These are phyloP conservation scores for Boletus sp. DNA, from an alignment of 768 basidiomycete species.

Conservation along the genomic window DNA sequence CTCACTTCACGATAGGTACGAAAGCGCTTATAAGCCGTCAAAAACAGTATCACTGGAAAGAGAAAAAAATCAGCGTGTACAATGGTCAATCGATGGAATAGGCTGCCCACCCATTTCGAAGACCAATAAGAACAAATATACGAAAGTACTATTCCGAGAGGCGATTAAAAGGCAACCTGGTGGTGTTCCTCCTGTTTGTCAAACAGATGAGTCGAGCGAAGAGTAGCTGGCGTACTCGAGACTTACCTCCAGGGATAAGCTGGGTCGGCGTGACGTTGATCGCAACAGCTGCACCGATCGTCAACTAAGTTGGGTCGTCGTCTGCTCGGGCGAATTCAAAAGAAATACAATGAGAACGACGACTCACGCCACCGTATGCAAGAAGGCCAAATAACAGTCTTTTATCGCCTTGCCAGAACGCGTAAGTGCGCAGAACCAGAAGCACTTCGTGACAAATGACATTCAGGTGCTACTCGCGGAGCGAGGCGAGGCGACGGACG, in stretches of 20 bases:
- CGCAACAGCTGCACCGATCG: conserved; percentile 2
- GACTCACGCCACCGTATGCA: conserved; percentile 6
- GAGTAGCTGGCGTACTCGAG: background rate
- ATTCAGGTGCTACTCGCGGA: background rate
- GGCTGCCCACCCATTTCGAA: conserved; percentile 8
- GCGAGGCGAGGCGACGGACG: background rate
- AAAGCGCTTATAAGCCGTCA: conserved; percentile 8
- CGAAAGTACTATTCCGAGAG: conserved; percentile 1
- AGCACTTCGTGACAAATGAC: conserved; percentile 6
- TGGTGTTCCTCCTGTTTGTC: background rate
- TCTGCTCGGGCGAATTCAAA: background rate
- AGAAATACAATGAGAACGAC: too few species aligned
- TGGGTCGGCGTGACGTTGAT: conserved; percentile 1
- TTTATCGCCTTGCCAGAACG: conserved; percentile 5
- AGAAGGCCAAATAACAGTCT: conserved; percentile 7
- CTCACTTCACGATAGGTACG: conserved; percentile 1
- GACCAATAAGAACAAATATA: conserved; percentile 8
- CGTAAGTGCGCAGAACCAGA: background rate
- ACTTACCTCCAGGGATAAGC: conserved; percentile 8
- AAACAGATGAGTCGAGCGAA: background rate
- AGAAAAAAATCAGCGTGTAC: background rate
- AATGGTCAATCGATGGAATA: background rate
- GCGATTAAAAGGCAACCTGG: background rate
- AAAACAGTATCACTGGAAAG: conserved; percentile 6
- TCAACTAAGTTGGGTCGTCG: background rate